Percentiles rank a stretch among this genome's conserved stretches.
These are phyloP conservation scores for Dendrocalamus sinicus DNA, from an alignment of 176 grass and related monocot genomes.

Conservation along the genomic window DNA sequence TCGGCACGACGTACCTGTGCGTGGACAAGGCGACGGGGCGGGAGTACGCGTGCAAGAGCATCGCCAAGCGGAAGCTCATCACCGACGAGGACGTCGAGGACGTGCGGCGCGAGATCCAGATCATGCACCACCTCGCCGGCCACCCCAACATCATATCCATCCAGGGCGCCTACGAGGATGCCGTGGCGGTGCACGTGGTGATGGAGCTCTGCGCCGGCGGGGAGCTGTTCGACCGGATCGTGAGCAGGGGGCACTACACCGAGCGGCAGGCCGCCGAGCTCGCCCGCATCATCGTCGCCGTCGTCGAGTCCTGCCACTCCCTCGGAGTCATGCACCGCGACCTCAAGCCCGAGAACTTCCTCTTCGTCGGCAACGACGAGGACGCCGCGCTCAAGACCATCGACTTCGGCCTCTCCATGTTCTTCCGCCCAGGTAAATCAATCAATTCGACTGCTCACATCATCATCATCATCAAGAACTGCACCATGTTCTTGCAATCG, in stretches of 20 bases:
- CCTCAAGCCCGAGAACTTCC: conserved; percentile 99
- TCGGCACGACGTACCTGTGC: conserved; percentile 65
- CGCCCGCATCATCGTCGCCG: conserved; percentile 50
- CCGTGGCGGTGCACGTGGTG: conserved; percentile 56
- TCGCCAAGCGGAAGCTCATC: conserved; percentile 74
- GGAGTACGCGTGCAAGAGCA: conserved; percentile 75
- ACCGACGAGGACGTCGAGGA: conserved; percentile 71
- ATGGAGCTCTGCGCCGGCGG: conserved; percentile 65
- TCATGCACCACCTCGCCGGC: conserved; percentile 67
- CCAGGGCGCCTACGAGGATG: conserved; percentile 51
- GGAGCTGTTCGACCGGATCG: conserved; percentile 65
- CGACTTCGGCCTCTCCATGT: conserved; percentile 66
- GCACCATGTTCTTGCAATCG: not conserved
- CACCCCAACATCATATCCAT: conserved; percentile 58
- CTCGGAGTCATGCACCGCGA: conserved; percentile 96
- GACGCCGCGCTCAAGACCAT: conserved; percentile 60
- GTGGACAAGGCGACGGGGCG: conserved; percentile 47
- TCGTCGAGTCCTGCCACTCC: conserved; percentile 59
- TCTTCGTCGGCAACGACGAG: conserved; percentile 68
- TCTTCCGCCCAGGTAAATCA: conserved; percentile 54
- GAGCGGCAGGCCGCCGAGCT: conserved; percentile 58
- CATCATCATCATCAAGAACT: not conserved
- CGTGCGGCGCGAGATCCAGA: conserved; percentile 68
- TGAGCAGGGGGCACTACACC: conserved; percentile 46
- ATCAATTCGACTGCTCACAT: not conserved